Evolutionary conservation across 192 early-diverging fungal species (phyloP).

Genomic region (Glomus cerebriforme): DNA sequence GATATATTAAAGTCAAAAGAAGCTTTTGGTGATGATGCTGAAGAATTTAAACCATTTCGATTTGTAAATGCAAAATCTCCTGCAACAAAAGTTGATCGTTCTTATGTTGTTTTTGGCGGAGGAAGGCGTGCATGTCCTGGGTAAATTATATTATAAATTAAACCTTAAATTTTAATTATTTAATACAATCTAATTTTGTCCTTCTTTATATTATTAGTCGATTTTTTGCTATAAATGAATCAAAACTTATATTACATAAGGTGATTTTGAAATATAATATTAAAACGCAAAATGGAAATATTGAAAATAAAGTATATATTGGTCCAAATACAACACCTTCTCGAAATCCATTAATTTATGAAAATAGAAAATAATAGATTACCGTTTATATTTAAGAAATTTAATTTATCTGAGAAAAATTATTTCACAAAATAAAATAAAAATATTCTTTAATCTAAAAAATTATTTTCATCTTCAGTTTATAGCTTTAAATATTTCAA

Average conservation of each 20-base stretch:
- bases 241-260: not conserved
- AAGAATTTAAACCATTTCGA: conserved; percentile 30
- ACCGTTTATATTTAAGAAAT: too few relatives aligned
- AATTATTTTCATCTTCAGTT: too few relatives aligned
- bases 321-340: not conserved
- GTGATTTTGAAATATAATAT: conserved; percentile 6
- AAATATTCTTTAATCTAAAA: too few relatives aligned
- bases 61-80: conserved; percentile 24
- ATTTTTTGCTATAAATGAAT: not conserved
- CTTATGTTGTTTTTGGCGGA: not conserved
- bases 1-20: not conserved
- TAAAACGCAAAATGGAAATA: conserved; percentile 1
- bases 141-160: conserved; percentile 7
- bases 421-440: too few relatives aligned
- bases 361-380: not conserved
- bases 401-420: too few relatives aligned
- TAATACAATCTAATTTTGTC: not conserved
- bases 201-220: not conserved
- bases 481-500: too few relatives aligned
- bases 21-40: not conserved
- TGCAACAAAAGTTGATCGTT: conserved; percentile 10
- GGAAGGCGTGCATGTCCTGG: not conserved
- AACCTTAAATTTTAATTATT: conserved; percentile 8
- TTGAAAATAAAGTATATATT: not conserved
- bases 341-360: not conserved